Evolutionary conservation across 768 basidiomycete species (phyloP).

Genomic region (Amanita subjunquillea): DNA sequence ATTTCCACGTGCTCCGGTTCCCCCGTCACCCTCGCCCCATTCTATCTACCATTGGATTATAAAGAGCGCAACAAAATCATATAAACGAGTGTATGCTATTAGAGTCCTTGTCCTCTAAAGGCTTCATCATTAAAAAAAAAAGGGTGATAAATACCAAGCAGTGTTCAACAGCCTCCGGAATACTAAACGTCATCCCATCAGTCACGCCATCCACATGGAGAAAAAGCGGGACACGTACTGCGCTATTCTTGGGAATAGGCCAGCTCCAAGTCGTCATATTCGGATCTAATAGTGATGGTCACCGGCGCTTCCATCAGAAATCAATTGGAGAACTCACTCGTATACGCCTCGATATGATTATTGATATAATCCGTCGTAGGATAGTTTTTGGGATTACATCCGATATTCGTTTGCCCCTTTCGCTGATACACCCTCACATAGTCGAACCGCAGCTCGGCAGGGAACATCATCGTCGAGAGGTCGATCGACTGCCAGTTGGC

Average conservation of each 20-base stretch:
- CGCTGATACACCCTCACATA: conserved; percentile 79
- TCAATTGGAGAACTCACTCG: conserved; percentile 27
- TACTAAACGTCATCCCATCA: background rate
- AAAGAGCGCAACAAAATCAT: no score
- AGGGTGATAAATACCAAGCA: background rate
- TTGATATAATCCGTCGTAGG: conserved; percentile 61
- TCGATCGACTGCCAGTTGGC: conserved; percentile 62
- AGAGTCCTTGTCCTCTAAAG: background rate
- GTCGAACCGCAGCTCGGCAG: conserved; percentile 61
- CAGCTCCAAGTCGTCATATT: conserved; percentile 35
- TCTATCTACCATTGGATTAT: no score
- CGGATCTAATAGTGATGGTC: conserved; percentile 18
- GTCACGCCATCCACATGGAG: background rate
- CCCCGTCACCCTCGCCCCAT: no score
- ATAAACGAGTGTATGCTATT: background rate
- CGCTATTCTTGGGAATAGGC: conserved; percentile 27
- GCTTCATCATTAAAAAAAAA: background rate
- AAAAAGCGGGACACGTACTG: conserved; percentile 11
- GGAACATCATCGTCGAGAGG: conserved; percentile 49
- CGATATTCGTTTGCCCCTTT: conserved; percentile 42
- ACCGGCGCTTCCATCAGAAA: background rate
- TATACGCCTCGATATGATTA: conserved; percentile 45
- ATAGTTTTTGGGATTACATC: conserved; percentile 54
- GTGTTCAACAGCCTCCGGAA: background rate
- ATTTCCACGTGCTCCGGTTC: no score